These are phyloP conservation scores for Carpinus fangiana DNA, from an alignment of 306 rosid species.

Conservation along the genomic window DNA sequence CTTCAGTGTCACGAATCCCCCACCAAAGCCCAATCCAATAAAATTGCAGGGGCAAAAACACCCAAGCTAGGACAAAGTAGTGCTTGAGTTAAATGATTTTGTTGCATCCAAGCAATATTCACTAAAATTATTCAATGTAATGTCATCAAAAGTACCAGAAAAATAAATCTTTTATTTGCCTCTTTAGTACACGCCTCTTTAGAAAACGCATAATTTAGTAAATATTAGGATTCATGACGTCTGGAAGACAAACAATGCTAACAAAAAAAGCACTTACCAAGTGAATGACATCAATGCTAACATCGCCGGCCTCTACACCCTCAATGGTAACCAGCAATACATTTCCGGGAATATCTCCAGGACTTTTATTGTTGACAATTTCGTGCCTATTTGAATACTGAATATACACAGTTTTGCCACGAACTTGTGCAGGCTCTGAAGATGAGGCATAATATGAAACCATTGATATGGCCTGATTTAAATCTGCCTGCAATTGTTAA, in stretches of 20 bases:
- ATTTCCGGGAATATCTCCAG: constrained; percentile 93
- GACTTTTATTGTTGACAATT: constrained; percentile 91
- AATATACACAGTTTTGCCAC: constrained; percentile 88
- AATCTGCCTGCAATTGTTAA: constrained; percentile 59
- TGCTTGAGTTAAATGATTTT: background rate
- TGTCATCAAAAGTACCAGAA: background rate
- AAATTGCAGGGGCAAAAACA: too few species aligned
- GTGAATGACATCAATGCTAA: constrained; percentile 92
- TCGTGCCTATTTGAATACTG: constrained; percentile 93
- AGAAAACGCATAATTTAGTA: background rate
- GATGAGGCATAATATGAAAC: constrained; percentile 92
- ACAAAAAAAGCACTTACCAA: constrained; percentile 53
- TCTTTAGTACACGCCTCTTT: background rate
- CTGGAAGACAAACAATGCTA: constrained; percentile 10
- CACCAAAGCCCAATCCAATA: too few species aligned
- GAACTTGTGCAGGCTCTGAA: constrained; percentile 90
- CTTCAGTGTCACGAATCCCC: too few species aligned
- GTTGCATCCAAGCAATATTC: background rate
- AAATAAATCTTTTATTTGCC: background rate
- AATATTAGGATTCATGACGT: constrained; percentile 16
- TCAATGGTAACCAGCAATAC: constrained; percentile 87
- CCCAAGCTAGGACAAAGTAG: background rate
- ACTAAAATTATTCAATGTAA: background rate
- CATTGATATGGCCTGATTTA: constrained; percentile 91
- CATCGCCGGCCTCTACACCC: constrained; percentile 94